phyloP scores from a whole-genome alignment of 2,329 filamentous ascomycete species.

The Colletotrichum gloeosporioides region DNA sequence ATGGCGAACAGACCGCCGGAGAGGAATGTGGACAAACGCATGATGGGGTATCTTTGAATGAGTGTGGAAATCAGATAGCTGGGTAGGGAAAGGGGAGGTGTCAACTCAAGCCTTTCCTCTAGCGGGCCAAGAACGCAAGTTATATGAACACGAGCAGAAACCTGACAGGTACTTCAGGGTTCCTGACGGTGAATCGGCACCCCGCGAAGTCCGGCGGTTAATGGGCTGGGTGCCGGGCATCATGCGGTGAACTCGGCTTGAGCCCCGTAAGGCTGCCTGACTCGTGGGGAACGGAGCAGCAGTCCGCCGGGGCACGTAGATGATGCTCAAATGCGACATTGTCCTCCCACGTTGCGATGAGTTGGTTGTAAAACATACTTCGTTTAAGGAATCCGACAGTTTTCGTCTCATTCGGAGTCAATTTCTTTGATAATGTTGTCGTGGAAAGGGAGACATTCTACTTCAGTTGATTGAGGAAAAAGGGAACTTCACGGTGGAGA shows the following conservation, averaged over 20 bases:
- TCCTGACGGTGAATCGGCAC: not conserved
- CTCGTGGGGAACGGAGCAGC: not conserved
- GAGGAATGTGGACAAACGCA: not conserved
- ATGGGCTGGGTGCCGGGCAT: not conserved
- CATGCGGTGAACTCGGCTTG: not conserved
- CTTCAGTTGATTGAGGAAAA: fast-evolving
- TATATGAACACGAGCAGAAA: not conserved
- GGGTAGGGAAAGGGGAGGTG: not conserved
- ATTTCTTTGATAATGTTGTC: not conserved
- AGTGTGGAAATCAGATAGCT: not conserved
- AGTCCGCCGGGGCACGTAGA: not conserved
- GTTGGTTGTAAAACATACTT: not conserved
- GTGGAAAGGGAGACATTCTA: not conserved
- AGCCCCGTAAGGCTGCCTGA: not conserved
- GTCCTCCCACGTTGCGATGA: not conserved
- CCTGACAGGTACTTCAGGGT: not conserved
- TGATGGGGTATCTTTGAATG: not conserved
- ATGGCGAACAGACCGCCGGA: not conserved
- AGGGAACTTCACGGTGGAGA: not conserved
- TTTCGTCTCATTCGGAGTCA: not conserved
- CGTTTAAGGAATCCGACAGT: not conserved
- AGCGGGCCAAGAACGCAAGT: not conserved
- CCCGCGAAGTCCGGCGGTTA: not conserved
- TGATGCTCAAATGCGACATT: not conserved
- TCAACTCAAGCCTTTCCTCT: not conserved